Base-by-base conservation (phyloP, 2,329 filamentous ascomycete genomes). In the Colletotrichum limetticola region DNA sequence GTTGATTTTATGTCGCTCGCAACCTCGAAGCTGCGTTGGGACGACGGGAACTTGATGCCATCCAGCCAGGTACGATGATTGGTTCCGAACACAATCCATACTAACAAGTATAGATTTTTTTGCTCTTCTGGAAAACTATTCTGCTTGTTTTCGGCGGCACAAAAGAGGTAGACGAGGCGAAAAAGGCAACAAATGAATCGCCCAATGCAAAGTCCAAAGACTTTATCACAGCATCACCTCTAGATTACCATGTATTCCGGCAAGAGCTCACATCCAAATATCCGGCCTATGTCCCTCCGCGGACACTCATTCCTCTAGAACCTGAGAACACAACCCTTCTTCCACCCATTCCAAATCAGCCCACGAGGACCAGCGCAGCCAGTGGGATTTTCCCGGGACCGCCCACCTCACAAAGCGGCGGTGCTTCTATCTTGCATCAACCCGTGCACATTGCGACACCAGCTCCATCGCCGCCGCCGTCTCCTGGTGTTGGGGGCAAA, bases 401-500 rank as follows among this genome's bases (percentile, higher is more conserved):
- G 3, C 84, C 88, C 0, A 89, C 88, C 67, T 80, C 83, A 12
- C 90, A 90, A 72, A 87, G 81, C 65, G 90, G 86, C 68, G 90
- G 92, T 74, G 87, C 90, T 9, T 98, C 95, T 0, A 98, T 99
- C 78, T 88, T 99, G 30, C 92, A 98, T 80, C 96, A 98, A 79
- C 95, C 97, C 6, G 96, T 99, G 6, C 97, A 99, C 81, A 99
- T 99, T 77, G 97, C 97, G n/a, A 99, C 97, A 1, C 97, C 97
- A 0, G 96, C 95, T 0, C 97, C 97, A 1, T 99, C 97, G 0
- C 97, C 97, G 28, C 97, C 97, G 0, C 97, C 97, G 1, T 98
- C 96, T 1, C 97, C 97, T 0, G 89, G 86, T 11, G 92, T 93
- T 42, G 95, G 95, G 30, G 95, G 95, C 0, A 99, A 98, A 82